These are phyloP conservation scores for Panaeolus cyanescens DNA, from an alignment of 768 basidiomycete species.

Conservation along the genomic window DNA sequence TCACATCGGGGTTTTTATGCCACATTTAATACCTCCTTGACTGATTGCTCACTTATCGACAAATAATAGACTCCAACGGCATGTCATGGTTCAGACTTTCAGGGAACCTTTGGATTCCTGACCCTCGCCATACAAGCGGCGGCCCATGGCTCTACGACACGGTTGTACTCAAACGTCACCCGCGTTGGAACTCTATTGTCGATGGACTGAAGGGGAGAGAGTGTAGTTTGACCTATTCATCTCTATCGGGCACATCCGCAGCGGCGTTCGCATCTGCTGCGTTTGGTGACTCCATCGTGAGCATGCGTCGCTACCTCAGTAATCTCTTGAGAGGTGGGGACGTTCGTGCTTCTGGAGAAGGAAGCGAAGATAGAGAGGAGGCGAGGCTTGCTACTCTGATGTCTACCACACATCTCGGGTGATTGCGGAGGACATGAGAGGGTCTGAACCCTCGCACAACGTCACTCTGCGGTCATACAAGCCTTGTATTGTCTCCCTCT, in stretches of 20 bases:
- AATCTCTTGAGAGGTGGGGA: not conserved
- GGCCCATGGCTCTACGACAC: constrained; percentile 23
- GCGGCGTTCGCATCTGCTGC: not conserved
- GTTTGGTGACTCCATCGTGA: not conserved
- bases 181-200: constrained; percentile 22
- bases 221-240: not conserved
- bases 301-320: not conserved
- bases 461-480: not conserved
- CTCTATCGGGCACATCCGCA: not conserved
- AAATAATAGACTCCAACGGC: constrained; percentile 21
- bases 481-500: not conserved
- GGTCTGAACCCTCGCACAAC: not conserved
- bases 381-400: not conserved
- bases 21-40: not conserved
- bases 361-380: constrained; percentile 3
- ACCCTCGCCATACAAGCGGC: constrained; percentile 22
- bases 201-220: constrained; percentile 6
- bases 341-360: not conserved
- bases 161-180: constrained; percentile 20
- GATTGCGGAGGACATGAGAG: not conserved
- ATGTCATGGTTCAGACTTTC: constrained; percentile 26
- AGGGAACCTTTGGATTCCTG: constrained; percentile 27
- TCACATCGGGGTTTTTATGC: not conserved
- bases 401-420: not conserved
- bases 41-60: constrained; percentile 1